Conservation (phyloP, 768 basidiomycete genomes). For the Tricholoma terreum region DNA sequence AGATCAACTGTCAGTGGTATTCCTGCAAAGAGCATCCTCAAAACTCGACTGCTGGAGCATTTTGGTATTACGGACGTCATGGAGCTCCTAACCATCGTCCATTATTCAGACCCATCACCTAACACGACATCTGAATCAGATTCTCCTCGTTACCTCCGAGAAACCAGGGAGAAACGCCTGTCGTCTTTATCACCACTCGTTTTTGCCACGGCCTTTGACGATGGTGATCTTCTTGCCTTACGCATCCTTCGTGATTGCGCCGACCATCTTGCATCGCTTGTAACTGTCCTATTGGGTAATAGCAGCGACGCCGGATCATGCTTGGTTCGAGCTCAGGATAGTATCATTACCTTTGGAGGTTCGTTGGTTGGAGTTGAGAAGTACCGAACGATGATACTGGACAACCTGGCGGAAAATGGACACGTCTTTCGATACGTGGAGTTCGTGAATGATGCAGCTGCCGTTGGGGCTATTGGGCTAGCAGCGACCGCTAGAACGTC, state of each 20-base stretch:
- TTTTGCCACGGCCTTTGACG: conserved; percentile 73
- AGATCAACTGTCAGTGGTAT: conserved; percentile 37
- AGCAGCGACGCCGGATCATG: conserved; percentile 21
- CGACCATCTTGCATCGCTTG: conserved; percentile 52
- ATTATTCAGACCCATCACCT: conserved; percentile 54
- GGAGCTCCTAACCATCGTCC: conserved; percentile 64
- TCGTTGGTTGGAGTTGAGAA: conserved; percentile 61
- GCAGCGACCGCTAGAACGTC: conserved; percentile 26
- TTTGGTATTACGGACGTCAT: conserved; percentile 57
- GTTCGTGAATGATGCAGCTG: conserved; percentile 68
- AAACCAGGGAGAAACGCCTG: conserved; percentile 67
- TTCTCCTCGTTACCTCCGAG: conserved; percentile 24
- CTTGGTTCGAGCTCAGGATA: conserved; percentile 48
- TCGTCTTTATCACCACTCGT: conserved; percentile 73
- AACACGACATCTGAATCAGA: conserved; percentile 15
- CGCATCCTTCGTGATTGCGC: conserved; percentile 54
- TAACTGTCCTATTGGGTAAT: conserved; percentile 50
- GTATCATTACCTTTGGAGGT: conserved; percentile 77
- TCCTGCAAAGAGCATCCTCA: conserved; percentile 37
- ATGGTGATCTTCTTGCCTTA: conserved; percentile 63
- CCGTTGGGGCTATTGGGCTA: conserved; percentile 58
- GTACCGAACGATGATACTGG: conserved; percentile 57
- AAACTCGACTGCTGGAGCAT: conserved; percentile 43
- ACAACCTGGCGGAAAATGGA: conserved; percentile 52
- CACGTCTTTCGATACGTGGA: conserved; percentile 65